These are phyloP conservation scores for Tephrocybe rancida DNA, from an alignment of 768 basidiomycete species.

Conservation along the genomic window DNA sequence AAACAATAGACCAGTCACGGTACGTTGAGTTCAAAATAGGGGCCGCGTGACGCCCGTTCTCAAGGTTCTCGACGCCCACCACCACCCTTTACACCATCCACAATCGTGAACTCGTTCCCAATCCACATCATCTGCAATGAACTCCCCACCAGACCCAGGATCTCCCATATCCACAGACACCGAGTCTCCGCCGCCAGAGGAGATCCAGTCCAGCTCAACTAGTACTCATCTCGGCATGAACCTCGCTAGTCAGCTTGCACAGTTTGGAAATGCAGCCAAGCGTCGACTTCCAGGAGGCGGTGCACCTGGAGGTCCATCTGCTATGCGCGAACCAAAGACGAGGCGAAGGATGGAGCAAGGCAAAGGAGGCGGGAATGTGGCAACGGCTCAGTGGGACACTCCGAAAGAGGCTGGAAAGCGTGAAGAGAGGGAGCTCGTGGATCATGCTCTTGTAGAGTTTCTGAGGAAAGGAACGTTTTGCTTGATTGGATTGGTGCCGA, in stretches of 20 bases:
- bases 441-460: conserved; percentile 49
- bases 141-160: conserved; percentile 44
- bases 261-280: conserved; percentile 41
- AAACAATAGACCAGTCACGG: too few relatives aligned
- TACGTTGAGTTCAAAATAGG: too few relatives aligned
- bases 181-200: conserved; percentile 46
- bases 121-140: conserved; percentile 20
- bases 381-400: conserved; percentile 24
- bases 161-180: conserved; percentile 43
- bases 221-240: conserved; percentile 26
- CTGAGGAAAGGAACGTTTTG: conserved; percentile 51
- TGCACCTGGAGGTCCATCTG: conserved; percentile 39
- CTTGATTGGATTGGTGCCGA: background rate
- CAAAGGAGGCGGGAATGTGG: conserved; percentile 17
- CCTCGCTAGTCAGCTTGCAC: conserved; percentile 36
- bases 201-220: conserved; percentile 23
- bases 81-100: too few relatives aligned
- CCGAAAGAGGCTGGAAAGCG: conserved; percentile 41
- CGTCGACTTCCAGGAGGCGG: conserved; percentile 54
- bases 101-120: too few relatives aligned
- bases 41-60: too few relatives aligned
- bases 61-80: too few relatives aligned
- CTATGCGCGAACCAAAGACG: conserved; percentile 52
- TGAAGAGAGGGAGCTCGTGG: conserved; percentile 60
- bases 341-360: conserved; percentile 48